Evolutionary conservation across 2,329 filamentous ascomycete species (phyloP).

Genomic region (Neopestalotiopsis sp.): DNA sequence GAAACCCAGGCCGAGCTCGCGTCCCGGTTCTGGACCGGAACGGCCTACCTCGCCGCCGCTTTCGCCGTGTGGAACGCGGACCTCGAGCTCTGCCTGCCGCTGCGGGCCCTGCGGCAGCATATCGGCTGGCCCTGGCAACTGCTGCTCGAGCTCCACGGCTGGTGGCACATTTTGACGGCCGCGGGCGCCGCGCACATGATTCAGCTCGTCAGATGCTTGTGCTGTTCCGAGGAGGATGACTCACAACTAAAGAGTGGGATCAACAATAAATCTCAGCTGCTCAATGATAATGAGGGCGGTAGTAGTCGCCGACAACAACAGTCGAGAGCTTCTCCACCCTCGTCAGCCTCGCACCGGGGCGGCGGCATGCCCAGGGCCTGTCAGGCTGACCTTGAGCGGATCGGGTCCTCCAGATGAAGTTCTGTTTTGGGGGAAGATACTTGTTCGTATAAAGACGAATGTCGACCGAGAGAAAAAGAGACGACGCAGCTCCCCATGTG

Average conservation of each 20-base stretch:
- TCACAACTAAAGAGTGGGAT: neutral
- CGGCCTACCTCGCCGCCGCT: slow-evolving; percentile 45
- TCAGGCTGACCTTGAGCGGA: slow-evolving; percentile 4
- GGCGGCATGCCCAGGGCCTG: neutral
- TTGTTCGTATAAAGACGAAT: too few relatives aligned
- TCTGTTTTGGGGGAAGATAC: neutral
- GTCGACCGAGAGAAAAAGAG: neutral
- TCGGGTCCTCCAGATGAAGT: neutral
- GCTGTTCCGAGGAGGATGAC: neutral
- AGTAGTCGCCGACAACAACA: neutral
- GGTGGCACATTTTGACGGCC: slow-evolving; percentile 69
- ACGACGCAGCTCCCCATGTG: too few relatives aligned
- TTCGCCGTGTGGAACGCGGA: slow-evolving; percentile 65
- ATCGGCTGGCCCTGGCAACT: slow-evolving; percentile 62
- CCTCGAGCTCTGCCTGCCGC: slow-evolving; percentile 53
- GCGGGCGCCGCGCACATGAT: slow-evolving; percentile 54
- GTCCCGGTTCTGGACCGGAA: slow-evolving; percentile 34
- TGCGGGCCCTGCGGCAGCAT: slow-evolving; percentile 48
- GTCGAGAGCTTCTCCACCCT: neutral
- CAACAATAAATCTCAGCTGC: neutral
- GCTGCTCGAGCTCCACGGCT: slow-evolving; percentile 64
- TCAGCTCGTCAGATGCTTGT: slow-evolving; percentile 33
- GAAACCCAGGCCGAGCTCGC: slow-evolving; percentile 35
- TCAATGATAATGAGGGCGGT: neutral
- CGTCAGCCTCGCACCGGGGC: neutral